Percentiles rank a stretch among this genome's conserved stretches.
These are phyloP conservation scores for Immersiporthe knoxdaviesiana DNA, from an alignment of 2,329 filamentous ascomycete genomes.

Conservation along the genomic window DNA sequence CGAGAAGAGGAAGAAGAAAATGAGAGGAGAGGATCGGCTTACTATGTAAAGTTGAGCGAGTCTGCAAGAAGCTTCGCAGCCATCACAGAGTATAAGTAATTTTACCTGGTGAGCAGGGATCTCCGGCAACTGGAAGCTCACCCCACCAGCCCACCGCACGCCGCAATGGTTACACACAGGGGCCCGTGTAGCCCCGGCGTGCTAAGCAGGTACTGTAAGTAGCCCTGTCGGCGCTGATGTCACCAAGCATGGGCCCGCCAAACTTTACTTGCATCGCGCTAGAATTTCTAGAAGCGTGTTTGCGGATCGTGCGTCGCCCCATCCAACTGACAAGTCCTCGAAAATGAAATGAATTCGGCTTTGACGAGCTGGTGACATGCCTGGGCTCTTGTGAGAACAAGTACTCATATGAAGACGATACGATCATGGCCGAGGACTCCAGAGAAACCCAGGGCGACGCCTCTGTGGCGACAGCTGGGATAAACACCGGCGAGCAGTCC, in stretches of 20 bases:
- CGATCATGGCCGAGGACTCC: slow-evolving; percentile 45
- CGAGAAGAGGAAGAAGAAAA: background rate
- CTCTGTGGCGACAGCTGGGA: slow-evolving; percentile 31
- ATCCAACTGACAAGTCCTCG: slow-evolving; percentile 6
- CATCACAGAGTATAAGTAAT: background rate
- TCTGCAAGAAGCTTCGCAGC: background rate
- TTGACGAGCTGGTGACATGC: slow-evolving; percentile 13
- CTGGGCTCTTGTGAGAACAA: background rate
- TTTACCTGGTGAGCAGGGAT: background rate
- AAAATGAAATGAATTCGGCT: slow-evolving; percentile 16
- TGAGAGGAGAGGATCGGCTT: background rate
- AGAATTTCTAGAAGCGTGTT: slow-evolving; percentile 10
- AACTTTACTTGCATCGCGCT: slow-evolving; percentile 5
- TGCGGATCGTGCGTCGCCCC: slow-evolving; percentile 9
- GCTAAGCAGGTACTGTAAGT: background rate
- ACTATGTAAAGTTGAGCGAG: background rate
- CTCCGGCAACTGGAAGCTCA: background rate
- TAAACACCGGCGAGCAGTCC: slow-evolving; percentile 39
- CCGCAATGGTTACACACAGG: background rate
- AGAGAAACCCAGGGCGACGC: slow-evolving; percentile 36
- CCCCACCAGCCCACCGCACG: background rate
- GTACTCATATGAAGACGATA: background rate
- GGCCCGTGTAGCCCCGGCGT: background rate
- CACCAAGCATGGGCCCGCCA: slow-evolving; percentile 9
- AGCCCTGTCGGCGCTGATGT: slow-evolving; percentile 23